Conservation (phyloP, 345 rosid genomes). For the Linum tenue region DNA sequence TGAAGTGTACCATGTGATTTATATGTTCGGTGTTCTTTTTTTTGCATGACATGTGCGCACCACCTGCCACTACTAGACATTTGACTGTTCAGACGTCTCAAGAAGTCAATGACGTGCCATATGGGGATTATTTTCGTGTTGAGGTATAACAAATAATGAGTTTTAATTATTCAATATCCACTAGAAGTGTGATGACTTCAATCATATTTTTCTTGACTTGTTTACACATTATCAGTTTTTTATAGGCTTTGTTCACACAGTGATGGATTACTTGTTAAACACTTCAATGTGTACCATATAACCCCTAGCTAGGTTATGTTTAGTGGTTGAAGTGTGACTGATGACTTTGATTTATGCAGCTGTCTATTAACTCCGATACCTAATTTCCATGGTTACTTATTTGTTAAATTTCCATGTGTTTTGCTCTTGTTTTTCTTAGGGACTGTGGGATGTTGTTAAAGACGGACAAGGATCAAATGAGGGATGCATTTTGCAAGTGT, state of each 20-base stretch:
- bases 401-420: not conserved
- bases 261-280: too few species aligned
- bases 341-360: not conserved
- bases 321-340: not conserved
- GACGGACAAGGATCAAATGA: slow-evolving; percentile 43
- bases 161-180: not conserved
- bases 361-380: not conserved
- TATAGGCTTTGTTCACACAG: too few species aligned
- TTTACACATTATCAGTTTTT: too few species aligned
- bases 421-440: slow-evolving; percentile 28
- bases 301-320: not conserved
- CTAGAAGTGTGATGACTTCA: not conserved
- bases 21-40: slow-evolving; percentile 1
- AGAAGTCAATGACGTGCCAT: slow-evolving; percentile 74
- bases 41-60: slow-evolving; percentile 9
- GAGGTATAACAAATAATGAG: slow-evolving; percentile 43
- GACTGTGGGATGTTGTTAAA: slow-evolving; percentile 65
- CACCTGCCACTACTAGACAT: slow-evolving; percentile 41
- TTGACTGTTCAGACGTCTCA: slow-evolving; percentile 79
- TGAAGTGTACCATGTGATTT: not conserved
- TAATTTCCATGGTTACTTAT: not conserved
- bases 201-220: not conserved
- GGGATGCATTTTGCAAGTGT: slow-evolving; percentile 55
- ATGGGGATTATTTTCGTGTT: slow-evolving; percentile 79
- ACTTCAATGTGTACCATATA: too few species aligned